Conservation (phyloP, 352 stramenopile species). For the Phytophthora quininea region DNA sequence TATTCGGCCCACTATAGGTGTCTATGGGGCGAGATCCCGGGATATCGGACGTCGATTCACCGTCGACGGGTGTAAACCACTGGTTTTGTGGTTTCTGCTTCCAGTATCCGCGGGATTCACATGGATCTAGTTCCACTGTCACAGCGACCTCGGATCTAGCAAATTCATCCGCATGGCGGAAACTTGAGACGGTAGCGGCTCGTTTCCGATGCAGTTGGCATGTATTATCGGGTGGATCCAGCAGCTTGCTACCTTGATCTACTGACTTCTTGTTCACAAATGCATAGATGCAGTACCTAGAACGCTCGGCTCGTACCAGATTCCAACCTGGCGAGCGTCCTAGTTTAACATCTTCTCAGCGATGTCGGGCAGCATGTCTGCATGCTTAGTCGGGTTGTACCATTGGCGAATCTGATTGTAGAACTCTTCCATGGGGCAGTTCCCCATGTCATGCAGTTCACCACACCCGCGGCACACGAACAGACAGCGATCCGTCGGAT, state of each 20-base stretch:
- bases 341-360: constrained; percentile 18
- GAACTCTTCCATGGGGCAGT: constrained; percentile 7
- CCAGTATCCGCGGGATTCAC: neutral
- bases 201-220: too few species aligned
- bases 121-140: too few species aligned
- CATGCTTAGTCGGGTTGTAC: constrained; percentile 8
- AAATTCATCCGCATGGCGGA: too few species aligned
- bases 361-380: constrained; percentile 1
- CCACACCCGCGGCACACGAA: neutral
- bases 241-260: neutral
- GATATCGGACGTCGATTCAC: neutral
- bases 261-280: too few species aligned
- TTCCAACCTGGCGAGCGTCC: constrained; percentile 24
- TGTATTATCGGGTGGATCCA: too few species aligned
- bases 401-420: constrained; percentile 5
- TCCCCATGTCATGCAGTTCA: neutral
- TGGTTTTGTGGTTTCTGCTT: neutral
- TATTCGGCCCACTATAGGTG: too few species aligned
- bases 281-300: constrained; percentile 2
- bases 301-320: constrained; percentile 19
- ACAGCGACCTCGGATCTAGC: too few species aligned
- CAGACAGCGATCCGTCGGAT: constrained; percentile 12
- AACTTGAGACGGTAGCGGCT: too few species aligned
- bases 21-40: too few species aligned
- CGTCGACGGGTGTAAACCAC: constrained; percentile 1